Conservation (phyloP, 441 rosid genomes). For the Gossypium gossypioides region DNA sequence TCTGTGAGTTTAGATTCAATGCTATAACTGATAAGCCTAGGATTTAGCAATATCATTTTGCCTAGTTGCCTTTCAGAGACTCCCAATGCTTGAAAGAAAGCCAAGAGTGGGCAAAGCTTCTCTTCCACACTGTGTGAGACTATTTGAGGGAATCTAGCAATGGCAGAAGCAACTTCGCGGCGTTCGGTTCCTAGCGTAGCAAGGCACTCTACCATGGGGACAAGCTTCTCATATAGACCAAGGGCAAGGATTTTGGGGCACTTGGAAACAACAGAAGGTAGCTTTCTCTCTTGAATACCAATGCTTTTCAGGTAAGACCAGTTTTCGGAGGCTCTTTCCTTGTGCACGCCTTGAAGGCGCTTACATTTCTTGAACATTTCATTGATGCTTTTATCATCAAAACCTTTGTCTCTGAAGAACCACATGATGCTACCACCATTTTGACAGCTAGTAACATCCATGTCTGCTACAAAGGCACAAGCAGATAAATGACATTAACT, state of each 20-base stretch:
- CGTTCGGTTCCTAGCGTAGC: slow-evolving; percentile 53
- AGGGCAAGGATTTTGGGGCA: slow-evolving; percentile 84
- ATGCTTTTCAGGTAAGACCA: slow-evolving; percentile 65
- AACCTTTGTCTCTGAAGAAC: slow-evolving; percentile 82
- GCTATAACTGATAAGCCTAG: slow-evolving; percentile 87
- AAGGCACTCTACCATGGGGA: slow-evolving; percentile 85
- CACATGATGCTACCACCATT: slow-evolving; percentile 52
- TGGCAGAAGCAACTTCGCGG: slow-evolving; percentile 64
- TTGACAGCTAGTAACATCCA: slow-evolving; percentile 39
- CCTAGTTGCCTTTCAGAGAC: slow-evolving; percentile 81
- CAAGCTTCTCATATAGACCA: slow-evolving; percentile 58
- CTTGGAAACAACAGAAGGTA: slow-evolving; percentile 57
- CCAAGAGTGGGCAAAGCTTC: slow-evolving; percentile 92
- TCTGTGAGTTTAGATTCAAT: slow-evolving; percentile 60
- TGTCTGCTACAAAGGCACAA: slow-evolving; percentile 19
- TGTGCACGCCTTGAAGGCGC: slow-evolving; percentile 51
- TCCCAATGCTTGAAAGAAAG: slow-evolving; percentile 80
- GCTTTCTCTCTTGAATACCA: slow-evolving; percentile 82
- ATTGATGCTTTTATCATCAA: slow-evolving; percentile 52
- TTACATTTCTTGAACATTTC: slow-evolving; percentile 74
- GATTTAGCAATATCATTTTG: slow-evolving; percentile 67
- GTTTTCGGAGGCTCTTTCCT: slow-evolving; percentile 65
- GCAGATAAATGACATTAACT: slow-evolving; percentile 6
- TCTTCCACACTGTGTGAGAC: slow-evolving; percentile 82
- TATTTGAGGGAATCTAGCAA: slow-evolving; percentile 72